Percentiles rank a stretch among this genome's conserved stretches.
phyloP scores from a whole-genome alignment of 805 yeast species.

The Lipomyces mesembrius region DNA sequence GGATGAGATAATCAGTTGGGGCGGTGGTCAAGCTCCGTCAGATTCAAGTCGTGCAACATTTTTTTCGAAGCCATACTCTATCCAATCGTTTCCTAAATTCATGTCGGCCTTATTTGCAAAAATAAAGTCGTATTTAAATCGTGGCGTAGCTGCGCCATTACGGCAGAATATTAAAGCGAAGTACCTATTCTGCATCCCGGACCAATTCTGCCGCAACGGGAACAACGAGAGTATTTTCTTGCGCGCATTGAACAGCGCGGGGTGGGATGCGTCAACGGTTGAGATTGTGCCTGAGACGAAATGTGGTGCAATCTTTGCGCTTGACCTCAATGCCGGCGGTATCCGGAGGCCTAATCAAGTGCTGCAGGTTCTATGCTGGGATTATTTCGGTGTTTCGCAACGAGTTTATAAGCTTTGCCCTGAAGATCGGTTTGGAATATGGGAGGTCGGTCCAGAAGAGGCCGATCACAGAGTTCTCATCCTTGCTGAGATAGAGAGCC shows the following conservation, averaged over 20 bases:
- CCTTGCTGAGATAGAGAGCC: neutral
- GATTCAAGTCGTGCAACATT: neutral
- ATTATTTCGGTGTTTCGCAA: slow-evolving; percentile 20
- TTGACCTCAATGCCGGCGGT: slow-evolving; percentile 22
- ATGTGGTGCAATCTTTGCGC: slow-evolving; percentile 29
- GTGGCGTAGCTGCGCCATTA: too few species aligned
- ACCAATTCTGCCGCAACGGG: too few species aligned
- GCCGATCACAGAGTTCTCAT: neutral
- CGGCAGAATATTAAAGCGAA: too few species aligned
- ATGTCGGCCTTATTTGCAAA: too few species aligned
- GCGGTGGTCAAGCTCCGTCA: slow-evolving; percentile 12
- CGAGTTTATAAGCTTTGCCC: slow-evolving; percentile 23
- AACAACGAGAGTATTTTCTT: slow-evolving; percentile 3
- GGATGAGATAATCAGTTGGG: slow-evolving; percentile 20
- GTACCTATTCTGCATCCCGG: too few species aligned
- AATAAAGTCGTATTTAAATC: too few species aligned
- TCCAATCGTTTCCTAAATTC: neutral
- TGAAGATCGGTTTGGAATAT: slow-evolving; percentile 31
- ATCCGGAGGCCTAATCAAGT: slow-evolving; percentile 17
- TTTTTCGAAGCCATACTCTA: neutral
- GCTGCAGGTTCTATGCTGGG: slow-evolving; percentile 24
- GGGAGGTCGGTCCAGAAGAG: neutral
- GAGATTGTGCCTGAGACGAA: slow-evolving; percentile 28
- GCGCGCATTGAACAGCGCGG: slow-evolving; percentile 16
- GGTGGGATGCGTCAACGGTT: slow-evolving; percentile 13